These are phyloP conservation scores for Claviceps capensis DNA, from an alignment of 2,329 filamentous ascomycete species.

Conservation along the genomic window DNA sequence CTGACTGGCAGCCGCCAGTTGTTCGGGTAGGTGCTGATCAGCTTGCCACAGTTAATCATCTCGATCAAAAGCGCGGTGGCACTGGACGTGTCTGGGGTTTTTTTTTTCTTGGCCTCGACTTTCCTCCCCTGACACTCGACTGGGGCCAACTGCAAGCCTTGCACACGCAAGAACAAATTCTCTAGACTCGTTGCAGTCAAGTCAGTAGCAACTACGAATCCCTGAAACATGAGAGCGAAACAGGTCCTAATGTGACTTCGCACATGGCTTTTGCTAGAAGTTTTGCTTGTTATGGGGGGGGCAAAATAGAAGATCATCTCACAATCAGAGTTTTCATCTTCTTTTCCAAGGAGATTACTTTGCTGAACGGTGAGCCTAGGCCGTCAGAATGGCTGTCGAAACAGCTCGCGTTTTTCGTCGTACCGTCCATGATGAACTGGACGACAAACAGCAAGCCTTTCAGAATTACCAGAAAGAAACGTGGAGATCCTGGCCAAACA, in stretches of 20 bases:
- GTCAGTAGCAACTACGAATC: background rate
- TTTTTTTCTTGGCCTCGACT: background rate
- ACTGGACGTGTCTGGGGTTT: background rate
- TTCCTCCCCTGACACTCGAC: background rate
- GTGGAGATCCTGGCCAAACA: slow-evolving; percentile 33
- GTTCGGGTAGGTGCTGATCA: background rate
- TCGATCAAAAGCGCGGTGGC: no score
- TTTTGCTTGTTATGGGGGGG: background rate
- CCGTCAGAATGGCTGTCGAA: slow-evolving; percentile 10
- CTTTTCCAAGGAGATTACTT: background rate
- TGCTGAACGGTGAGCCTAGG: background rate
- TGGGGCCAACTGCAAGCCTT: background rate
- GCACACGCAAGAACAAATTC: background rate
- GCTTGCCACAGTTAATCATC: background rate
- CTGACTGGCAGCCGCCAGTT: background rate
- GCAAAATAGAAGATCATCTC: background rate
- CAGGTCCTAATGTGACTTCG: background rate
- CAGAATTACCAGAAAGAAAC: slow-evolving; percentile 16
- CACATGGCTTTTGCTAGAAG: background rate
- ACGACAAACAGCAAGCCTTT: slow-evolving; percentile 12
- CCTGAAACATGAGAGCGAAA: background rate
- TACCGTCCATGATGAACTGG: slow-evolving; percentile 14
- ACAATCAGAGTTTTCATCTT: background rate
- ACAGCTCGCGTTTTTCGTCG: slow-evolving; percentile 14
- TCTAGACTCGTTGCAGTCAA: background rate